phyloP scores from a whole-genome alignment of 176 grass and related monocot genomes.

The Oryza meridionalis region DNA sequence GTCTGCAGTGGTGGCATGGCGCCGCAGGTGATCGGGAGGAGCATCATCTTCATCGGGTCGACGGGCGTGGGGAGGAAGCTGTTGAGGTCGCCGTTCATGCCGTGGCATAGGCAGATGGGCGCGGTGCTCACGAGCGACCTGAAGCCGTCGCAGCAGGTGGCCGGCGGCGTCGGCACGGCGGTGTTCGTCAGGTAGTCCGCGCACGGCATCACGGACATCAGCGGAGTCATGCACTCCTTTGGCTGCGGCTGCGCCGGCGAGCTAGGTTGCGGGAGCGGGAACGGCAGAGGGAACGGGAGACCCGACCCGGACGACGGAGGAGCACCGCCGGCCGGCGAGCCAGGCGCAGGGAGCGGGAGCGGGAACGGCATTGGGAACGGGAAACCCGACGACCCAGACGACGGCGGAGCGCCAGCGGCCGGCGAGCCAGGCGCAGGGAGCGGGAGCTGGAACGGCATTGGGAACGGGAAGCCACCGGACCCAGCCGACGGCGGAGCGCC shows the following conservation, averaged over 20 bases:
- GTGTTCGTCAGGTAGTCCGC: slow-evolving; percentile 47
- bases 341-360: not conserved
- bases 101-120: slow-evolving; percentile 51
- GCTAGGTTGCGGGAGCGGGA: not conserved
- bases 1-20: slow-evolving; percentile 1
- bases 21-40: slow-evolving; percentile 26
- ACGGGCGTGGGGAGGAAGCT: slow-evolving; percentile 23
- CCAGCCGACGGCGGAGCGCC: too few species aligned
- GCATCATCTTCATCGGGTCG: slow-evolving; percentile 21
- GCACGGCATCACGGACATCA: slow-evolving; percentile 33
- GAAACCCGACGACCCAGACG: not conserved
- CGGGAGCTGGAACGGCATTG: too few species aligned
- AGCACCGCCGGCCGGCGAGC: not conserved
- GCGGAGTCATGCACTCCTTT: slow-evolving; percentile 24
- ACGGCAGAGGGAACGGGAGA: not conserved
- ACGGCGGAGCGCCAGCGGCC: not conserved
- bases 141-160: slow-evolving; percentile 39
- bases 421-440: not conserved
- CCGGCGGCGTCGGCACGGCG: slow-evolving; percentile 11
- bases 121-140: slow-evolving; percentile 17
- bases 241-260: not conserved
- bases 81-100: slow-evolving; percentile 42
- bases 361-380: not conserved
- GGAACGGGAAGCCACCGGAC: too few species aligned
- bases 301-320: not conserved